A percentile compares a stretch with the other conserved stretches of the same genome.
Evolutionary conservation across 768 basidiomycete genomes (phyloP).

Genomic region (Scleroderma bovista): DNA sequence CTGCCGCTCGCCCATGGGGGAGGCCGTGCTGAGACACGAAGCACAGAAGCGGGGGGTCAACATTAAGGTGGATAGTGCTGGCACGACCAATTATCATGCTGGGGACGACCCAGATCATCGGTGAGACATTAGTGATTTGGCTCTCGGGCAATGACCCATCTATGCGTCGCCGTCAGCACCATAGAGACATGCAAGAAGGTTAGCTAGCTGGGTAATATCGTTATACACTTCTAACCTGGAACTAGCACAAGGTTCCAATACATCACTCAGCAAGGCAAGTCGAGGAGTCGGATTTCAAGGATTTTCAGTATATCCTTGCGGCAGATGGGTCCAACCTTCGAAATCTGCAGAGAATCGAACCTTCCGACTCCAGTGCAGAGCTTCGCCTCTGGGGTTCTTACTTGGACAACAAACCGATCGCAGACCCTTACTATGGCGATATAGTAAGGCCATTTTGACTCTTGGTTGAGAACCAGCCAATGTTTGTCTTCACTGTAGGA

Average conservation of each 20-base stretch:
- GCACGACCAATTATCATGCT: constrained; percentile 79
- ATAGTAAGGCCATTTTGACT: constrained; percentile 35
- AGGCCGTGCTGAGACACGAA: constrained; percentile 73
- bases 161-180: constrained; percentile 41
- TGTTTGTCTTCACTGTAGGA: constrained; percentile 31
- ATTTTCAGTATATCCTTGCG: constrained; percentile 82
- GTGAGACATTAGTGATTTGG: constrained; percentile 32
- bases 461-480: neutral
- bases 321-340: constrained; percentile 75
- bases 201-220: neutral
- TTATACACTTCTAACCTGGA: neutral
- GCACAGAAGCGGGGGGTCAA: constrained; percentile 62
- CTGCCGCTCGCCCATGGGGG: constrained; percentile 89
- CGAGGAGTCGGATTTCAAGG: constrained; percentile 55
- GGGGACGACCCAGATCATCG: constrained; percentile 82
- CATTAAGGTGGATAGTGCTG: constrained; percentile 75
- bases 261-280: constrained; percentile 65
- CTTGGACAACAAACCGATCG: constrained; percentile 62
- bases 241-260: constrained; percentile 72
- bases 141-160: neutral
- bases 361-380: constrained; percentile 51
- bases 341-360: constrained; percentile 48
- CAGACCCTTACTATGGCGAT: constrained; percentile 83
- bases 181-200: constrained; percentile 69
- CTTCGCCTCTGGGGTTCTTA: constrained; percentile 81